Evolutionary conservation across 2,329 filamentous ascomycete species (phyloP), one percentile per base, ranked within the genome.

Genomic region (Talaromyces marneffei): DNA sequence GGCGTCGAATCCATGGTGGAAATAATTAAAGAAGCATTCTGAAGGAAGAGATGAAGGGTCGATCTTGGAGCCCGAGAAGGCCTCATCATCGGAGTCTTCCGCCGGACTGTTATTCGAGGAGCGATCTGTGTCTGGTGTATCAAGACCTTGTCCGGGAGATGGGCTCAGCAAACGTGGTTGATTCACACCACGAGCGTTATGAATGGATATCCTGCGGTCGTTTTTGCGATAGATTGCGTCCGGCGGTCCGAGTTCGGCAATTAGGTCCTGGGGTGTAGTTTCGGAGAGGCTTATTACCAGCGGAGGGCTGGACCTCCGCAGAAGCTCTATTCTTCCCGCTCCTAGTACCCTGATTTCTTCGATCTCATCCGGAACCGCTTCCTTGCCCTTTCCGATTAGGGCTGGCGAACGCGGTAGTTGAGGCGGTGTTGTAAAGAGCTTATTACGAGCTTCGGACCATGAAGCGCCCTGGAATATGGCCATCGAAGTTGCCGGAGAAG

Each of bases 1-100:
- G 9, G 97, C 84, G 74, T 99, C 94, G 70, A 99, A 95, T 1
- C 94, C 94, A 64, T 96, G 87, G 66, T 93, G 89, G 72, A 97
- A 99, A 74, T 99, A 99, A 73, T 97, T 97, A 77, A 94, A 97
- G 73, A 97, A 99, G 66, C 88, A 92, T 68, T 84, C 81, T 7
- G 76, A 71, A 2, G 76, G 71, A n/a, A 77, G 65, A 6, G 71
- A 72, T 5, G 74, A 72, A 39, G 80, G 76, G 71, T 95, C 91
- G 3, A 86, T 83, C 1, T 86, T 84, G 3, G 75, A 86, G 66
- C 72, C 81, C 78, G 65, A 80, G 31, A 75, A 74, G 57, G 72
- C 65, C 31, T 90, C 88, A 23, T 82, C 80, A 61, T 86, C 84
- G 1, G 86, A 85, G 60, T 86, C 85, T 69, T 91, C 89, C 0